These are phyloP conservation scores for Suhomyces panamericanus DNA, from an alignment of 1,139 yeast species.

Conservation along the genomic window DNA sequence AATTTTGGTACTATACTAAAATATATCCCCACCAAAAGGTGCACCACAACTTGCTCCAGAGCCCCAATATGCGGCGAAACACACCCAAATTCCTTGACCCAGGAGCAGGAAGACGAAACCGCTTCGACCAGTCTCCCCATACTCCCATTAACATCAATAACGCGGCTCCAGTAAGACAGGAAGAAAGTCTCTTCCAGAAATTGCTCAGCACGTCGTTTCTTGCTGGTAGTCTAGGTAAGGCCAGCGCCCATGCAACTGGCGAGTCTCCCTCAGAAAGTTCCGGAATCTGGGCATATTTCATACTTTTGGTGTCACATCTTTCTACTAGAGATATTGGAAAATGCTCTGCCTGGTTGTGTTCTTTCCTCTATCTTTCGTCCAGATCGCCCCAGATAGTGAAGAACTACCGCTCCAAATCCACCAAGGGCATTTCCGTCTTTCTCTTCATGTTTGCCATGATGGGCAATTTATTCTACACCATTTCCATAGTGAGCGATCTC, in stretches of 20 bases:
- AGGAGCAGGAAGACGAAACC: conserved; percentile 9
- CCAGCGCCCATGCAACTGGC: background rate
- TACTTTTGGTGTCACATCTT: background rate
- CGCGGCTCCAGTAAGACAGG: background rate
- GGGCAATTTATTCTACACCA: conserved; percentile 38
- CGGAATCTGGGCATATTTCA: background rate
- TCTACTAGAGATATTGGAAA: conserved; percentile 26
- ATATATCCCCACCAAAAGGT: conserved; percentile 21
- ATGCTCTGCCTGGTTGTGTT: conserved; percentile 88
- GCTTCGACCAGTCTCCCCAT: conserved; percentile 9
- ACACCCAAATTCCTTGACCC: conserved; percentile 1
- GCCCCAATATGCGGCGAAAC: conserved; percentile 19
- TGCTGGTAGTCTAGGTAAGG: conserved; percentile 8
- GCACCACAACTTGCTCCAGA: conserved; percentile 21
- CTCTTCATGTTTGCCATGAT: conserved; percentile 39
- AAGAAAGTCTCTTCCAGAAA: conserved; percentile 8
- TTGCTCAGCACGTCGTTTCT: conserved; percentile 9
- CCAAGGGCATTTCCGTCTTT: conserved; percentile 39
- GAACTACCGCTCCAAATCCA: conserved; percentile 32
- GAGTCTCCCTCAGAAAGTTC: background rate
- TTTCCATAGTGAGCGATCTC: conserved; percentile 34
- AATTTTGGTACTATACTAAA: conserved; percentile 29
- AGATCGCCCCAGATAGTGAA: conserved; percentile 77
- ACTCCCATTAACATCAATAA: conserved; percentile 14
- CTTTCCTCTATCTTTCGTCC: conserved; percentile 78